Evolutionary conservation across 768 basidiomycete genomes (phyloP).

Genomic region (Chalciporus sphaerocephalus): DNA sequence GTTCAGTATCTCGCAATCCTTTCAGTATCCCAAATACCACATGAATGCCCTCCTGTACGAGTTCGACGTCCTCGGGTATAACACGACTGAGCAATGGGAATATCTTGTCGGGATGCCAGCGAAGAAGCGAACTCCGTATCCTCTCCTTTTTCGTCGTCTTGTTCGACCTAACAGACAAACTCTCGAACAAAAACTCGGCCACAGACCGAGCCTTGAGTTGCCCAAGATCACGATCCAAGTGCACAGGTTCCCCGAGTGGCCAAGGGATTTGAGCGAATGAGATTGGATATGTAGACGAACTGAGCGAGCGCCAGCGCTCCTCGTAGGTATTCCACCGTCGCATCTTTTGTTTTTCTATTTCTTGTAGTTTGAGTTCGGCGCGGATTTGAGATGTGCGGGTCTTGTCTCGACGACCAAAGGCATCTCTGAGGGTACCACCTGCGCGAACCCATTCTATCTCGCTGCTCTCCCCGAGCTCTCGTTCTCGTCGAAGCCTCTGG

Average conservation of each 20-base stretch:
- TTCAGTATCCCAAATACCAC: constrained; percentile 37
- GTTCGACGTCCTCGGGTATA: constrained; percentile 40
- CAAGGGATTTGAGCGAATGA: constrained; percentile 59
- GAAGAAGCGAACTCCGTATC: constrained; percentile 55
- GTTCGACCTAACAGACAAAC: constrained; percentile 39
- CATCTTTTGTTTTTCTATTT: constrained; percentile 36
- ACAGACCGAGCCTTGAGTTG: constrained; percentile 40
- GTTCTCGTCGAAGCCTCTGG: constrained; percentile 31
- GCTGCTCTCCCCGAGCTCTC: constrained; percentile 40
- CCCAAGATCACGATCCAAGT: constrained; percentile 18
- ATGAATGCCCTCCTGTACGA: constrained; percentile 45
- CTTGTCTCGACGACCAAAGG: constrained; percentile 45
- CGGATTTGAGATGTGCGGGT: constrained; percentile 47
- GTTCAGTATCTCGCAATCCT: constrained; percentile 32
- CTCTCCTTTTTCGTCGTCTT: constrained; percentile 46
- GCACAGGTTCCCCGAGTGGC: constrained; percentile 40
- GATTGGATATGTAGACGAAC: constrained; percentile 27
- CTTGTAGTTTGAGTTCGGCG: constrained; percentile 43
- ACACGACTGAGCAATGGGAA: constrained; percentile 41
- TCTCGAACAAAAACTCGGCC: constrained; percentile 48
- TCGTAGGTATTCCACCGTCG: constrained; percentile 55
- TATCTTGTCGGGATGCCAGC: constrained; percentile 70
- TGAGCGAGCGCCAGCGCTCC: constrained; percentile 43
- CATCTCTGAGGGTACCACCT: constrained; percentile 53
- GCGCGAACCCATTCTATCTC: constrained; percentile 60